Percentiles rank a stretch among this genome's conserved stretches.
Evolutionary conservation across 2,329 filamentous ascomycete genomes (phyloP).

Genomic region (Cordyceps sp.): DNA sequence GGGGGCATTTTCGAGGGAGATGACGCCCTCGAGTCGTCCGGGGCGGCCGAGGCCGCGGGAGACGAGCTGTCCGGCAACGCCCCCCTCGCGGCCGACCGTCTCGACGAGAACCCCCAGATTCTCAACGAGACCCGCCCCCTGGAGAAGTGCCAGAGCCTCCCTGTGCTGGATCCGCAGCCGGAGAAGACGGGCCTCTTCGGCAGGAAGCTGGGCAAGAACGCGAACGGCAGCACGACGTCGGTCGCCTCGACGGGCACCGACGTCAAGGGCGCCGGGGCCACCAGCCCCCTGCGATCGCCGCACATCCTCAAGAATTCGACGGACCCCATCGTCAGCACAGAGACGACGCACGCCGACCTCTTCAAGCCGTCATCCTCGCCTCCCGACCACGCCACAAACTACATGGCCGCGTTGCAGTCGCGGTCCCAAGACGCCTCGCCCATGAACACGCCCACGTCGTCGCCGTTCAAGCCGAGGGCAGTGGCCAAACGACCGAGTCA

Average conservation of each 20-base stretch:
- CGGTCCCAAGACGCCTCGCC: slow-evolving; percentile 41
- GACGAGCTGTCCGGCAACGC: slow-evolving; percentile 25
- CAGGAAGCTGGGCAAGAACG: slow-evolving; percentile 26
- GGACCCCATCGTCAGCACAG: slow-evolving; percentile 49
- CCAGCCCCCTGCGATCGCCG: slow-evolving; percentile 17
- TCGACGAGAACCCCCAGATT: slow-evolving; percentile 23
- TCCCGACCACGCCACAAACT: slow-evolving; percentile 41
- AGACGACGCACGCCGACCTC: slow-evolving; percentile 49
- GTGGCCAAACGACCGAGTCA: slow-evolving; percentile 23
- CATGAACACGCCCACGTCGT: slow-evolving; percentile 21
- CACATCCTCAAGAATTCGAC: slow-evolving; percentile 29
- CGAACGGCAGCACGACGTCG: slow-evolving; percentile 13
- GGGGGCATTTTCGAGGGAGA: slow-evolving; percentile 66
- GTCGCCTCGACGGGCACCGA: slow-evolving; percentile 33
- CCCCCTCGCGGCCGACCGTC: slow-evolving; percentile 23
- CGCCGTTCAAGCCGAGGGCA: slow-evolving; percentile 17
- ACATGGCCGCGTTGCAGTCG: slow-evolving; percentile 53
- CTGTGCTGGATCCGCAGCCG: slow-evolving; percentile 20
- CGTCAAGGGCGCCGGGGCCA: slow-evolving; percentile 16
- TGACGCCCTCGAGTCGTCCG: slow-evolving; percentile 20
- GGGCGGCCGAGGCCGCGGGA: slow-evolving; percentile 6
- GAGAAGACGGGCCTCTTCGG: slow-evolving; percentile 29
- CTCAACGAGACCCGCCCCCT: slow-evolving; percentile 24
- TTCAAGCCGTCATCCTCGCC: slow-evolving; percentile 38
- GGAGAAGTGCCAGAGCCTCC: slow-evolving; percentile 39